phyloP scores from a whole-genome alignment of 805 yeast genomes.

The Nematodospora valgi region DNA sequence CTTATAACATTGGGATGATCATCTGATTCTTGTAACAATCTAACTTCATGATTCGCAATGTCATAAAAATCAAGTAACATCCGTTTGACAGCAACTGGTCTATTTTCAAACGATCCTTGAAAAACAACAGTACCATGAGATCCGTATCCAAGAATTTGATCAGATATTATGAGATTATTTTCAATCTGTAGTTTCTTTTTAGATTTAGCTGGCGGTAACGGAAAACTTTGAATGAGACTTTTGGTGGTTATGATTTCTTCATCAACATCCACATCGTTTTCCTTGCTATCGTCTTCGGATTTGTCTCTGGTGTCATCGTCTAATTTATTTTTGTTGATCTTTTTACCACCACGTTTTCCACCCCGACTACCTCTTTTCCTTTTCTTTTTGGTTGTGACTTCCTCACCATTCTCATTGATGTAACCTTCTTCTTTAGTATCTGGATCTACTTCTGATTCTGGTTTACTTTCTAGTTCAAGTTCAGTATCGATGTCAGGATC shows the following conservation, averaged over 20 bases:
- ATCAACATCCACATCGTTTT: neutral
- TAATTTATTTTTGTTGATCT: slow-evolving; percentile 18
- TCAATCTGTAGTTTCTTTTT: slow-evolving; percentile 37
- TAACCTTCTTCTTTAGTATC: slow-evolving; percentile 11
- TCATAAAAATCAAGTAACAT: slow-evolving; percentile 93
- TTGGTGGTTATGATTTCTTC: slow-evolving; percentile 23
- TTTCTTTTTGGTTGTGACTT: slow-evolving; percentile 40
- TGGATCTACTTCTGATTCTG: slow-evolving; percentile 14
- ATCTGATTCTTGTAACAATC: slow-evolving; percentile 85
- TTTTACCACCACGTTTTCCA: slow-evolving; percentile 59
- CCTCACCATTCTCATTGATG: slow-evolving; percentile 10
- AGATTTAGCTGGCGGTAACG: slow-evolving; percentile 20
- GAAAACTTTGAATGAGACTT: slow-evolving; percentile 23
- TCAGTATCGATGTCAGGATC: slow-evolving; percentile 6
- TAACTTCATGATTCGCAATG: slow-evolving; percentile 88
- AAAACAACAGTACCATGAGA: slow-evolving; percentile 96
- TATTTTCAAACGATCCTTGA: slow-evolving; percentile 81
- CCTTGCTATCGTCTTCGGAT: slow-evolving; percentile 10
- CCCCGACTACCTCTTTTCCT: slow-evolving; percentile 87
- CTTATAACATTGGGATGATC: slow-evolving; percentile 94
- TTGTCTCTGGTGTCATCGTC: slow-evolving; percentile 1
- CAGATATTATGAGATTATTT: slow-evolving; percentile 60
- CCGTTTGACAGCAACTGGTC: slow-evolving; percentile 95
- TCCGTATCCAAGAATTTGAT: slow-evolving; percentile 86
- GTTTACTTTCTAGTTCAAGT: slow-evolving; percentile 11